Percentiles rank a stretch among this genome's conserved stretches.
Evolutionary conservation across 1,284 basidiomycete genomes (phyloP).

Genomic region (Irpex lacteus): DNA sequence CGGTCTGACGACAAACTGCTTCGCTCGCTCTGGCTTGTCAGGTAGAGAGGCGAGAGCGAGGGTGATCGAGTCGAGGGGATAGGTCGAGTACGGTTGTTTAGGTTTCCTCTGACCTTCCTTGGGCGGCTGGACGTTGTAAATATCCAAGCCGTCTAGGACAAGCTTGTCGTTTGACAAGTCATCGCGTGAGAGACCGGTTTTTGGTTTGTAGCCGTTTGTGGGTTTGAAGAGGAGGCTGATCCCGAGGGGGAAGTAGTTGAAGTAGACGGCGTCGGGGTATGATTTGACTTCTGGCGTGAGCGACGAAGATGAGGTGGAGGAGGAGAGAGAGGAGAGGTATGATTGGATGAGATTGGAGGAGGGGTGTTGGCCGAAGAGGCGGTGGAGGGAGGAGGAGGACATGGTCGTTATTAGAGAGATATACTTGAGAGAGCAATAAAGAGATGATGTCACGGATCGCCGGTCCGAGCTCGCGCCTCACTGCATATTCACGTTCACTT

Average conservation of each 20-base stretch:
- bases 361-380: slow-evolving; percentile 42
- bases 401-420: background rate
- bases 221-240: slow-evolving; percentile 75
- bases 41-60: slow-evolving; percentile 38
- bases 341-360: slow-evolving; percentile 41
- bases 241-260: slow-evolving; percentile 78
- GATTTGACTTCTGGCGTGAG: slow-evolving; percentile 63
- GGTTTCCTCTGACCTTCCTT: slow-evolving; percentile 25
- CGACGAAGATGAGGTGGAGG: slow-evolving; percentile 18
- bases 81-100: slow-evolving; percentile 49
- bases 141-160: slow-evolving; percentile 68
- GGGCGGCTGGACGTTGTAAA: slow-evolving; percentile 63
- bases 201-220: slow-evolving; percentile 56
- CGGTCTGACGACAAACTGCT: slow-evolving; percentile 42
- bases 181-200: slow-evolving; percentile 39
- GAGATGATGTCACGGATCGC: too few species aligned
- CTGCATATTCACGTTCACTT: too few species aligned
- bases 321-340: slow-evolving; percentile 42
- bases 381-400: slow-evolving; percentile 27
- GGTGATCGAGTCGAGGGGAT: slow-evolving; percentile 47
- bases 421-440: too few species aligned
- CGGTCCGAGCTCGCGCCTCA: too few species aligned
- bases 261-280: slow-evolving; percentile 81
- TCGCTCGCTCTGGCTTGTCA: slow-evolving; percentile 32
- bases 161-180: slow-evolving; percentile 52